phyloP scores from a whole-genome alignment of 2,329 filamentous ascomycete species.

The Cordyceps pruinosa region DNA sequence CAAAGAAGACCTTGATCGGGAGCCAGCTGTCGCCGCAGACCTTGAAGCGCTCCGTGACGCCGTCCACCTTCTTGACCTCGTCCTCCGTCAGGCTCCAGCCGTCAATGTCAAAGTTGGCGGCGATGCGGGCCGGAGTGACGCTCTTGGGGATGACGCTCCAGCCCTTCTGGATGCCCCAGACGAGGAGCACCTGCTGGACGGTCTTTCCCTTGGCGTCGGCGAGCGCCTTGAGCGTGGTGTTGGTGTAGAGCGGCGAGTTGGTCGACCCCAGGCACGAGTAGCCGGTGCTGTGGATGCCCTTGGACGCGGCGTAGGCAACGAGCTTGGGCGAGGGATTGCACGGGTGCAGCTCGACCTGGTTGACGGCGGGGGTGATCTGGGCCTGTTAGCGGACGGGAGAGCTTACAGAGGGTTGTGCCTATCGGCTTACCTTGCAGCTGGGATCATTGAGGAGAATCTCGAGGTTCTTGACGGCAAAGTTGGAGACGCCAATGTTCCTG shows the following conservation, averaged over 20 bases:
- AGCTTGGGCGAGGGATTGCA: constrained; percentile 77
- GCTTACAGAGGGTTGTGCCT: background rate
- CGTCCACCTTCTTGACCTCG: constrained; percentile 62
- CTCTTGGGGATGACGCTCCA: constrained; percentile 84
- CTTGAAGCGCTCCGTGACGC: constrained; percentile 71
- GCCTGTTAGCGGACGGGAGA: background rate
- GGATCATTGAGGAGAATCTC: constrained; percentile 65
- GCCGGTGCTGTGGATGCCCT: constrained; percentile 68
- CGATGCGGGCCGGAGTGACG: constrained; percentile 65
- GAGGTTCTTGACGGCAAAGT: constrained; percentile 71
- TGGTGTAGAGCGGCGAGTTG: constrained; percentile 62
- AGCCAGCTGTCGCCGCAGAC: constrained; percentile 70
- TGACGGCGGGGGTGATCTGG: constrained; percentile 58
- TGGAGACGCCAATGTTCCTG: constrained; percentile 73
- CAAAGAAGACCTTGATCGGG: constrained; percentile 74
- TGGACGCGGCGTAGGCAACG: constrained; percentile 62
- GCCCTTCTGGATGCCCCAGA: constrained; percentile 75
- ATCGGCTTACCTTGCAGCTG: constrained; percentile 46
- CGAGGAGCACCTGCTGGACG: constrained; percentile 67
- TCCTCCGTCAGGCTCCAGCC: constrained; percentile 67
- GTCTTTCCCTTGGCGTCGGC: constrained; percentile 62
- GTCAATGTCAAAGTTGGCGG: constrained; percentile 68
- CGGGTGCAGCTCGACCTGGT: constrained; percentile 78
- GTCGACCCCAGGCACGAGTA: constrained; percentile 69
- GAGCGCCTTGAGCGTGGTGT: constrained; percentile 54